Percentiles rank a stretch among this genome's conserved stretches.
These are phyloP conservation scores for Mucor indicus DNA, from an alignment of 371 early-diverging fungal species.

Conservation along the genomic window DNA sequence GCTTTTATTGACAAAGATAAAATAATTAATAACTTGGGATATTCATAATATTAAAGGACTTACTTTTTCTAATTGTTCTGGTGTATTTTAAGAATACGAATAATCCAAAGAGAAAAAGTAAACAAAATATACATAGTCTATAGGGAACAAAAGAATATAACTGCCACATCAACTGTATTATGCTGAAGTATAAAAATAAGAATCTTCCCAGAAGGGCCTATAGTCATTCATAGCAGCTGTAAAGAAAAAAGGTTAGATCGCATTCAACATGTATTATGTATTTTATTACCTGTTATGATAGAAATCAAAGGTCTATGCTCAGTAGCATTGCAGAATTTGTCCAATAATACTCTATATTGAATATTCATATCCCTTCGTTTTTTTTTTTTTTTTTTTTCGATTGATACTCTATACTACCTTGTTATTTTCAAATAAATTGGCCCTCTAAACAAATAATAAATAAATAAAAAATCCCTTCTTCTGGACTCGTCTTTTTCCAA, in stretches of 20 bases:
- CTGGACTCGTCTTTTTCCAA: conserved; percentile 36
- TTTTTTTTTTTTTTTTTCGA: too few relatives aligned
- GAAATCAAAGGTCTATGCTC: conserved; percentile 40
- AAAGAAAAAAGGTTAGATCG: background rate
- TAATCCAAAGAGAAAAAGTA: too few relatives aligned
- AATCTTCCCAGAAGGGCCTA: conserved; percentile 42
- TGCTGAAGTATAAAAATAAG: conserved; percentile 43
- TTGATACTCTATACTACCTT: conserved; percentile 15
- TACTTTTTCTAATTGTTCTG: too few relatives aligned
- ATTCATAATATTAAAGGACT: too few relatives aligned
- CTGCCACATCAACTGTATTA: too few relatives aligned
- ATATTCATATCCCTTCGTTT: too few relatives aligned
- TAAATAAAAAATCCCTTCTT: conserved; percentile 30
- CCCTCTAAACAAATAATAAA: conserved; percentile 34
- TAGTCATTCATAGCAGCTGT: conserved; percentile 42
- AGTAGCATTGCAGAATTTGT: conserved; percentile 32
- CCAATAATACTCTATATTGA: conserved; percentile 17
- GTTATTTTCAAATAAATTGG: conserved; percentile 33
- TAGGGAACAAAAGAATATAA: too few relatives aligned
- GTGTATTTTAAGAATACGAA: too few relatives aligned
- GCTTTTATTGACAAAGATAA: too few relatives aligned
- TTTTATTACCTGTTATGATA: conserved; percentile 25
- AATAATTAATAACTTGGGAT: too few relatives aligned
- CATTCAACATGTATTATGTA: background rate
- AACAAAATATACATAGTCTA: too few relatives aligned